Evolutionary conservation across 345 rosid genomes (phyloP), one percentile per base, ranked within the genome.

Genomic region (Hevea brasiliensis): DNA sequence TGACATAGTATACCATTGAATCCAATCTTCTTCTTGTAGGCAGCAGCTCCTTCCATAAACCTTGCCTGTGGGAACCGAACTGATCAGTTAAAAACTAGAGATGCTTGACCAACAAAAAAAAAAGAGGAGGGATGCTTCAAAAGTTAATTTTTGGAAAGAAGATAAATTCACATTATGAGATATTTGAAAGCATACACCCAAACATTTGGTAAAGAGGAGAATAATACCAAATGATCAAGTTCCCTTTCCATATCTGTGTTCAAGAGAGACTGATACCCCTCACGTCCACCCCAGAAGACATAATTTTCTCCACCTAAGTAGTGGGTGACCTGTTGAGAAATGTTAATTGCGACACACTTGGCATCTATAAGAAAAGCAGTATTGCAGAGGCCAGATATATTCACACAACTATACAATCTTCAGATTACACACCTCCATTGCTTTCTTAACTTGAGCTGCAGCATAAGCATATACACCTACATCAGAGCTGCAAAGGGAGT

Each of bases 271-370:
- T 95, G 99, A 76, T 95, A 95, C 74, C 99, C 99, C 82, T 95
- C 99, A 65, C 98, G 98, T 55, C 99, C 99, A 58, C 99, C 99
- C 99, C 98, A 95, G 76, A 95, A 95, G 55, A 95, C 96, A 60
- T 89, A 92, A 77, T 95, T 95, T 88, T 92, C 99, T 76, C 99
- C 98, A n/a, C 98, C 98, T 26, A 95, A 81, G 79, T 89, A 89
- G 84, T 89, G 96, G 23, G 99, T 95, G 71, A 89, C 92, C 93
- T 91, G 84, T 70, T 26, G 63, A 75, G 7, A 57, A 48, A 27
- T 50, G 47, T 20, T 29, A 59, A 32, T 23, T 37, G 20, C 23
- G 24, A 65, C 26, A 65, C 26, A 50, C 18, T 66, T 41, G 29
- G 24, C 35, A 50, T 57, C 13, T 41, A 72, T 18, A 20, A 68